A percentile compares a stretch with the other conserved stretches of the same genome.
These are phyloP conservation scores for Carex myosuroides DNA, from an alignment of 176 grass and related monocot genomes.

Conservation along the genomic window DNA sequence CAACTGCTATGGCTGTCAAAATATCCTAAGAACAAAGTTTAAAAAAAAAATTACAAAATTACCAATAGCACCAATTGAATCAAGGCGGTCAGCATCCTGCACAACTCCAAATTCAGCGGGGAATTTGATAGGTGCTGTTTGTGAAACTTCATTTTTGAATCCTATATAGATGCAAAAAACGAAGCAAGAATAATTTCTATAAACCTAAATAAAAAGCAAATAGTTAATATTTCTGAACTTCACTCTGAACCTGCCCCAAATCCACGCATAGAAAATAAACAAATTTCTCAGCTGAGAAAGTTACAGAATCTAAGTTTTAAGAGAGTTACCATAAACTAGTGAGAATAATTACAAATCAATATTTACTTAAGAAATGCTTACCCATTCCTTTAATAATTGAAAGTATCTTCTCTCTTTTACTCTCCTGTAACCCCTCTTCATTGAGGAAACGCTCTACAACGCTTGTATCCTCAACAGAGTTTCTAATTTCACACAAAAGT, in stretches of 20 bases:
- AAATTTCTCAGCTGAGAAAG: neutral
- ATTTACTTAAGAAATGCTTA: constrained; percentile 26
- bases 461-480: constrained; percentile 63
- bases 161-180: constrained; percentile 30
- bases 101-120: constrained; percentile 76
- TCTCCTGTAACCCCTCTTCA: constrained; percentile 43
- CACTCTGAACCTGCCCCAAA: neutral
- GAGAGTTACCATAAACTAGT: neutral
- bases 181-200: neutral
- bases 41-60: constrained; percentile 5
- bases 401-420: constrained; percentile 53
- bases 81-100: constrained; percentile 88
- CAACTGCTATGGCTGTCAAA: neutral
- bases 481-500: constrained; percentile 26
- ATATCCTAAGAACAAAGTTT: neutral
- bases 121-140: constrained; percentile 26
- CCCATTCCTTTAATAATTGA: constrained; percentile 82
- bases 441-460: constrained; percentile 52
- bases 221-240: neutral
- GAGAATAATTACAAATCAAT: neutral
- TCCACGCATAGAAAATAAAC: neutral
- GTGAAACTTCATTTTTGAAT: constrained; percentile 84
- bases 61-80: constrained; percentile 91
- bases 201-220: neutral
- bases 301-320: neutral